Evolutionary conservation across 805 yeast genomes (phyloP), one percentile per base, ranked within the genome.

Genomic region (Barnettozyma wickerhamii): DNA sequence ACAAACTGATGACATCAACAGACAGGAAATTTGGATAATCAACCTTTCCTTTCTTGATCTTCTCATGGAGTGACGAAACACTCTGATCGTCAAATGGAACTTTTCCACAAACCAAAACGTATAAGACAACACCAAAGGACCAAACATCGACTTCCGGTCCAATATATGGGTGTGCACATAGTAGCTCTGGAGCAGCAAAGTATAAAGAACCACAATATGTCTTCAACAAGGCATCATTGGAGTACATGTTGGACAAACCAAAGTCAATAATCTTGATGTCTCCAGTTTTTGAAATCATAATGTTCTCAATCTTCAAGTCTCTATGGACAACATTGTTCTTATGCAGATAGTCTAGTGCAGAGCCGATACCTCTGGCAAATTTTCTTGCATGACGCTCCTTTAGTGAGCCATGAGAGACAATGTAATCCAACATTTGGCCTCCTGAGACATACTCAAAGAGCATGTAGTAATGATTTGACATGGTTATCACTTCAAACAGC

Each of bases 111-210:
- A 93, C 96, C 46, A 93, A 70, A 7, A 93, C 99, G 58, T 88
- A 93, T 37, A 93, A 66, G 0, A 93, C 98, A 24, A 93, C 95
- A 49, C 99, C 99, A 69, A 90, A 91, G 2, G 96, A 87, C 99
- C 99, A 93, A 15, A 93, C 82, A 62, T 93, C 99, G 35, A 93
- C 96, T 61, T 93, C 99, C 1, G 99, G 99, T 0, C 99, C 99
- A 28, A 76, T 71, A 56, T 93, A 93, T 1, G 96, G 97, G 50
- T 79, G 80, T 1, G 98, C 99, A 44, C 86, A 84, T 40, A 93
- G 69, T 51, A 93, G 71, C 62, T 93, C 99, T 0, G 99, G 99
- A 0, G 99, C 99, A 1, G 99, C 99, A 74, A 93, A 93, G 61
- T 93, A 93, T 38, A 93, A 70, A 1, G 97, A 89, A 4, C 99